phyloP scores from a whole-genome alignment of 78 protist species.

The Dictyostelium brefeldianum region DNA sequence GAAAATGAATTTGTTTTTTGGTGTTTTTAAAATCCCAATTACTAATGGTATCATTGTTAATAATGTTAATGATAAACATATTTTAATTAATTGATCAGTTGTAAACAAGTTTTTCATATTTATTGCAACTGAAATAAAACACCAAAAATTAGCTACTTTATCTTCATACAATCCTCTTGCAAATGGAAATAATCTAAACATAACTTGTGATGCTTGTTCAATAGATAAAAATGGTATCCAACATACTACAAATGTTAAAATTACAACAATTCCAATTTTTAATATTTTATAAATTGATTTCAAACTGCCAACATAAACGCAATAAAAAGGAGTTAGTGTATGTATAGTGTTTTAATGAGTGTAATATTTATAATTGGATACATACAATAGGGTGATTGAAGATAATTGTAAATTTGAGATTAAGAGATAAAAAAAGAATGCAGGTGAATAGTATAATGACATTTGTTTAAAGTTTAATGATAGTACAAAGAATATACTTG shows the following conservation, averaged over 20 bases:
- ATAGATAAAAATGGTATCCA: conserved; percentile 87
- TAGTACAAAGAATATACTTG: conserved; percentile 75
- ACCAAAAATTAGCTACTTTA: conserved; percentile 98
- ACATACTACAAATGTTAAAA: conserved; percentile 73
- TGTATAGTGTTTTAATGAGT: too few species aligned
- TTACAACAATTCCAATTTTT: conserved; percentile 46
- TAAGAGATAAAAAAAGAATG: conserved; percentile 88
- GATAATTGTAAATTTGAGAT: conserved; percentile 24
- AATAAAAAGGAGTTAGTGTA: neutral
- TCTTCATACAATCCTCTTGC: conserved; percentile 96
- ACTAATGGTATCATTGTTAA: conserved; percentile 33
- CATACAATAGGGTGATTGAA: neutral
- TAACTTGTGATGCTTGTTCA: conserved; percentile 78
- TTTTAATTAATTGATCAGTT: conserved; percentile 8
- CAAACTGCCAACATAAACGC: neutral
- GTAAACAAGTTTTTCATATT: conserved; percentile 68
- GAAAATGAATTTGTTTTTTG: conserved; percentile 11
- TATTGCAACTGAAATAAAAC: conserved; percentile 78
- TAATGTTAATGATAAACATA: conserved; percentile 60
- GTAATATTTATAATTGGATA: neutral
- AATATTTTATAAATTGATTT: conserved; percentile 8
- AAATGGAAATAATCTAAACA: conserved; percentile 94
- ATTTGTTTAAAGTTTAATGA: conserved; percentile 95
- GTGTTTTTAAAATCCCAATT: neutral
- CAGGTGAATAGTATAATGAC: conserved; percentile 92